These are phyloP conservation scores for Colletotrichum abscissum DNA, from an alignment of 2,329 filamentous ascomycete genomes.

Conservation along the genomic window DNA sequence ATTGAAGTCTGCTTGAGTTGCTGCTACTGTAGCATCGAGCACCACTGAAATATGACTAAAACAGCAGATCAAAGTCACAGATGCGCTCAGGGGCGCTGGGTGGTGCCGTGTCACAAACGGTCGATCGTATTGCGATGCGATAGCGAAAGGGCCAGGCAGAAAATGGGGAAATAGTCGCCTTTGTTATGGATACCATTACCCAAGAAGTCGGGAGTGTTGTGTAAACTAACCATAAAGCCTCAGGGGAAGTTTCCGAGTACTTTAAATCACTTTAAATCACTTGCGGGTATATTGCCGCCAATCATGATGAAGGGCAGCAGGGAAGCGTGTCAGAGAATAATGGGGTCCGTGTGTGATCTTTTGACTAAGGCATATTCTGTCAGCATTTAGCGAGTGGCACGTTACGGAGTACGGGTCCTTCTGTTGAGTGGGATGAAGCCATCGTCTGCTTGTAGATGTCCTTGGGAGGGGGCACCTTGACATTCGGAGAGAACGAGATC, in stretches of 20 bases:
- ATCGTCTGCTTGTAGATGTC: constrained; percentile 2
- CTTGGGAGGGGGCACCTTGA: neutral
- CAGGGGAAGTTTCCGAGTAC: constrained; percentile 7
- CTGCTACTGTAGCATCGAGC: no score
- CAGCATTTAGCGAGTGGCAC: constrained; percentile 21
- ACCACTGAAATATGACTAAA: no score
- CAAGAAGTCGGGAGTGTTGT: neutral
- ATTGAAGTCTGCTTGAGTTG: no score
- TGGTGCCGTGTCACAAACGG: no score
- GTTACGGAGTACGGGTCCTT: neutral
- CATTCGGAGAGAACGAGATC: neutral
- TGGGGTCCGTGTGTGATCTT: constrained; percentile 4
- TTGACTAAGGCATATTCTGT: constrained; percentile 7
- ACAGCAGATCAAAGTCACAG: no score
- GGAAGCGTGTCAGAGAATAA: constrained; percentile 13
- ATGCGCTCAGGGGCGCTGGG: no score
- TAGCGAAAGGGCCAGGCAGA: neutral
- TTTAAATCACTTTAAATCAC: constrained; percentile 6
- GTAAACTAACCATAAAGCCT: neutral
- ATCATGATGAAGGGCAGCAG: constrained; percentile 7
- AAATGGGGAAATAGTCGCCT: neutral
- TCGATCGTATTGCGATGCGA: no score
- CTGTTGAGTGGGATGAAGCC: neutral
- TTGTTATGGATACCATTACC: neutral
- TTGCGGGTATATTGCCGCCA: constrained; percentile 6